Evolutionary conservation across 768 basidiomycete species (phyloP), one percentile per base, ranked within the genome.

Genomic region (Phylloporus rhodoxanthus): DNA sequence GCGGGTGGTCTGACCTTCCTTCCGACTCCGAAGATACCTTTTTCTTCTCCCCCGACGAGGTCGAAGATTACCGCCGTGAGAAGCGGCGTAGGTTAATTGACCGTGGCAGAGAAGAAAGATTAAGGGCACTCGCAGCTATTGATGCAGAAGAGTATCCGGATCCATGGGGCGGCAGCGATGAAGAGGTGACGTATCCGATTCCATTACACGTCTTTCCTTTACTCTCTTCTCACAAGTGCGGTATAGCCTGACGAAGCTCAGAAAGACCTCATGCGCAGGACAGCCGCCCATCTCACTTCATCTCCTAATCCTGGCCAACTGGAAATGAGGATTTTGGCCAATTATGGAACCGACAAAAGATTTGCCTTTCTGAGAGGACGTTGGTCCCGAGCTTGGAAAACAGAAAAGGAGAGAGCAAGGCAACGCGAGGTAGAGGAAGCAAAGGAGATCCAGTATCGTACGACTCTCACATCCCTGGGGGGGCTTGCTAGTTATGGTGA

Each of bases 11-110:
- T 0, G 85, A 91, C 63, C 75, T 93, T 2, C 84, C 90, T 5
- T 91, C 91, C 0, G 91, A 93, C 59, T 63, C 80, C 5, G 91
- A 93, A 69, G 91, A 94, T 56, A 85, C 79, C 0, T 94, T 91
- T 67, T 88, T 87, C 69, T 76, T 93, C 53, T 74, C 80, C 1
- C 77, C 77, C 0, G 72, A 75, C 6, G 91, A 92, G 55, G 68
- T 74, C 2, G 81, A 82, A 13, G 85, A 85, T 51, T 82, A 82
- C 52, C 74, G 72, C 32, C 75, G 80, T 20, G 79, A 82, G 33
- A 90, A 91, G 64, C 81, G 85, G 34, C 72, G 84, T 21, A 72
- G 75, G 13, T 56, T 82, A 29, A 69, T 90, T 34, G 81, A 87
- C 15, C 71, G 70, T 17, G 69, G 73, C 8, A 68, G 85, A 45